phyloP scores from a whole-genome alignment of 2,329 filamentous ascomycete genomes.

The Alternaria metachromatica region DNA sequence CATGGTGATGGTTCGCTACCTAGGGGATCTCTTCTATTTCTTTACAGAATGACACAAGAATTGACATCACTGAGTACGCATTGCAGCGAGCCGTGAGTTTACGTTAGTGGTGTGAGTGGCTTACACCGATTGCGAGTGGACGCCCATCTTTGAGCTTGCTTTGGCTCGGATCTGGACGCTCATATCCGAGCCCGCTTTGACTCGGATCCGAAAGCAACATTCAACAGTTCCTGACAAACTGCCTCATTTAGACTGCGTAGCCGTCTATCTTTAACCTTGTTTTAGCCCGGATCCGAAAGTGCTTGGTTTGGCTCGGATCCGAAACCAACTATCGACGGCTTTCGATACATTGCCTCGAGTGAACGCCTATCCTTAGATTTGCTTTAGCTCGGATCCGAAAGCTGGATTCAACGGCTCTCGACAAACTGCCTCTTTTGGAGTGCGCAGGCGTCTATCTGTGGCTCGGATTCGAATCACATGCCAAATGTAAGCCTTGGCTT shows the following conservation, averaged over 20 bases:
- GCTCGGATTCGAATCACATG: neutral
- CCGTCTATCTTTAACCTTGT: neutral
- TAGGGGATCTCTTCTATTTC: neutral
- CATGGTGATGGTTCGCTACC: neutral
- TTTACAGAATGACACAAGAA: neutral
- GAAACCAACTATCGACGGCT: neutral
- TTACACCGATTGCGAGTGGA: neutral
- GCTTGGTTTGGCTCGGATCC: neutral
- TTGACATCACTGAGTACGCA: neutral
- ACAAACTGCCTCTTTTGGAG: too few species aligned
- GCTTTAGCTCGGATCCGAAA: too few species aligned
- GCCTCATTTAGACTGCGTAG: neutral
- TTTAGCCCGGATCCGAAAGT: neutral
- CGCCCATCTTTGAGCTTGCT: neutral
- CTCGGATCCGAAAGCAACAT: neutral
- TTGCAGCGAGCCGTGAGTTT: neutral
- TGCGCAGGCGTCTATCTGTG: too few species aligned
- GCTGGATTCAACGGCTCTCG: too few species aligned
- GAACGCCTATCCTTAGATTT: neutral
- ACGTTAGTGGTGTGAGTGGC: neutral
- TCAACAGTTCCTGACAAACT: neutral
- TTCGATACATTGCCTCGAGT: neutral
- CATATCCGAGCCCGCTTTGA: neutral
- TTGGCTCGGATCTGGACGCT: neutral
- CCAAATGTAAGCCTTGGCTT: neutral